Evolutionary conservation across 2,329 filamentous ascomycete species (phyloP).

Genomic region (Epichloe scottii): DNA sequence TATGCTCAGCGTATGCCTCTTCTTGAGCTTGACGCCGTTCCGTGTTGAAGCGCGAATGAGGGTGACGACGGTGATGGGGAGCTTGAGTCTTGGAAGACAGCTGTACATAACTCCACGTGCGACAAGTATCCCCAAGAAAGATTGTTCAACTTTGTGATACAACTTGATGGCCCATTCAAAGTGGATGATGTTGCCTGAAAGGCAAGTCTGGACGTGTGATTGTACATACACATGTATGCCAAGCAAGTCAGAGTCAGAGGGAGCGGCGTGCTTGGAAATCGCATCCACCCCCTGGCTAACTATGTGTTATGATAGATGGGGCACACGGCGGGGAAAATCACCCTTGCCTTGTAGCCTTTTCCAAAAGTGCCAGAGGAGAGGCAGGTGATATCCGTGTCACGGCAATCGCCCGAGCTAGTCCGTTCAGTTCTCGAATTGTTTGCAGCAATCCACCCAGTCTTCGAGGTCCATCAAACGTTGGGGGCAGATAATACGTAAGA

Average conservation of each 20-base stretch:
- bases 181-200: background rate
- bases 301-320: background rate
- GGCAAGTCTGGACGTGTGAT: background rate
- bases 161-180: constrained; percentile 1
- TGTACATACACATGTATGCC: background rate
- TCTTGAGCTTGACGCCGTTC: background rate
- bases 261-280: background rate
- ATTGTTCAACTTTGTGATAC: background rate
- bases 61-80: background rate
- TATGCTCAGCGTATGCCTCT: background rate
- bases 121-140: background rate
- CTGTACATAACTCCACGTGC: constrained; percentile 1
- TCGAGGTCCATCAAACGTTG: background rate
- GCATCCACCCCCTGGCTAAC: constrained; percentile 2
- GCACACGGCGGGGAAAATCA: constrained; percentile 1
- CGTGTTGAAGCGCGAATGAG: background rate
- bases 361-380: background rate
- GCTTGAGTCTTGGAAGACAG: background rate
- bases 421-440: background rate
- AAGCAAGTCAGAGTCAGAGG: constrained; percentile 1
- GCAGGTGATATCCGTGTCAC: background rate
- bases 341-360: constrained; percentile 4
- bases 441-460: background rate
- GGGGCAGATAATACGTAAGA: background rate
- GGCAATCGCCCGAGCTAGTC: background rate